Percentiles rank a stretch among this genome's conserved stretches.
Conservation (phyloP, 345 rosid genomes). For the Conringia planisiliqua region DNA sequence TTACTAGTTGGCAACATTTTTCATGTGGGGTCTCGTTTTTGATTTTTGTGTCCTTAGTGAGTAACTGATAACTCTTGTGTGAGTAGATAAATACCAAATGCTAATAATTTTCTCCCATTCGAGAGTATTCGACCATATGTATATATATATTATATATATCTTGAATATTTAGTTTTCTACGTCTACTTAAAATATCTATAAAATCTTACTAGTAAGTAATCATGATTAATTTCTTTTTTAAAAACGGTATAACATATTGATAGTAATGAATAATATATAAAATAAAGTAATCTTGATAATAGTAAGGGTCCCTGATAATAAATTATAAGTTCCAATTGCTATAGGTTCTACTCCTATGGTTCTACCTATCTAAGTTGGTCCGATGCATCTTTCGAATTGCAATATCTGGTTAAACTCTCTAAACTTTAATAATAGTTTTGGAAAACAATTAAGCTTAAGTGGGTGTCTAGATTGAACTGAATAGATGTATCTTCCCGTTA, state of each 20-base stretch:
- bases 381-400: conserved; percentile 17
- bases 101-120: background rate
- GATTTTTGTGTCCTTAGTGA: background rate
- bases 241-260: background rate
- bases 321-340: background rate
- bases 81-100: background rate
- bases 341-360: background rate
- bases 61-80: background rate
- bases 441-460: background rate
- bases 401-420: background rate
- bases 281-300: background rate
- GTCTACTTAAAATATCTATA: background rate
- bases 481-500: background rate
- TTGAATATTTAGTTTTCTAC: background rate
- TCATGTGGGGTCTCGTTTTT: background rate
- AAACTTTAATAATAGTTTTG: background rate
- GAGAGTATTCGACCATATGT: background rate
- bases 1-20: background rate
- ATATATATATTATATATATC: background rate
- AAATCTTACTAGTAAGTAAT: background rate
- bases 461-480: background rate
- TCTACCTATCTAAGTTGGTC: conserved; percentile 2
- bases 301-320: background rate
- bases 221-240: background rate
- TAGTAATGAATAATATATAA: background rate